phyloP scores from a whole-genome alignment of 352 stramenopile genomes.

The Phytophthora litchii region DNA sequence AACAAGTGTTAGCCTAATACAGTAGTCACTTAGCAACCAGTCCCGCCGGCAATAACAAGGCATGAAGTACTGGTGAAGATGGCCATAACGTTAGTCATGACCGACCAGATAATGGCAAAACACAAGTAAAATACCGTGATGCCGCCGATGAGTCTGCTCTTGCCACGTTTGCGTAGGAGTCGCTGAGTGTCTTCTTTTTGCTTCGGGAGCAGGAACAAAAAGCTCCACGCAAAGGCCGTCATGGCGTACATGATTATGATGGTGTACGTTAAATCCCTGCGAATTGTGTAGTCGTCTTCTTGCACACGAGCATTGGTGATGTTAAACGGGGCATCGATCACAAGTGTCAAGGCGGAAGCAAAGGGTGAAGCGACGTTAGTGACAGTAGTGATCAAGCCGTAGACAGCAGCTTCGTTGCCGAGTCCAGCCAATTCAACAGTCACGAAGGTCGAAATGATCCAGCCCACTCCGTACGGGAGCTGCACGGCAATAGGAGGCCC shows the following conservation, averaged over 20 bases:
- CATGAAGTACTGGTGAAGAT: constrained; percentile 48
- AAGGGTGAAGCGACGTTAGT: constrained; percentile 30
- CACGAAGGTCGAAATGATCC: constrained; percentile 42
- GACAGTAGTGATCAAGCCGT: constrained; percentile 36
- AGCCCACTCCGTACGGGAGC: constrained; percentile 48
- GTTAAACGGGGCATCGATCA: constrained; percentile 34
- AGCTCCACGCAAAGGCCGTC: constrained; percentile 45
- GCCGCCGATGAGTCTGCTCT: constrained; percentile 35
- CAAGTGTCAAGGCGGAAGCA: constrained; percentile 26
- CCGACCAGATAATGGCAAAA: constrained; percentile 39
- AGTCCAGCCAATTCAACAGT: constrained; percentile 26
- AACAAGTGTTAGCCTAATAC: no score
- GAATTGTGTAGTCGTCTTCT: constrained; percentile 30
- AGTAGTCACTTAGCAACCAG: constrained; percentile 37
- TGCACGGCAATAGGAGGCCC: constrained; percentile 45
- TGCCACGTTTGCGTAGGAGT: constrained; percentile 36
- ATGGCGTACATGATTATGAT: constrained; percentile 41
- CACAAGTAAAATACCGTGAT: constrained; percentile 42
- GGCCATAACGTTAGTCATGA: constrained; percentile 50
- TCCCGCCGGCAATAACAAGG: constrained; percentile 45
- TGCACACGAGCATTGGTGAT: constrained; percentile 35
- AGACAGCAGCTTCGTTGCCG: constrained; percentile 36
- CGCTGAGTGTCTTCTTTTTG: constrained; percentile 47
- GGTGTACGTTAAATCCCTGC: constrained; percentile 36
- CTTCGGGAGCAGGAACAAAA: constrained; percentile 33